phyloP scores from a whole-genome alignment of 2,329 filamentous ascomycete genomes.

The Periglandula ipomoeae region DNA sequence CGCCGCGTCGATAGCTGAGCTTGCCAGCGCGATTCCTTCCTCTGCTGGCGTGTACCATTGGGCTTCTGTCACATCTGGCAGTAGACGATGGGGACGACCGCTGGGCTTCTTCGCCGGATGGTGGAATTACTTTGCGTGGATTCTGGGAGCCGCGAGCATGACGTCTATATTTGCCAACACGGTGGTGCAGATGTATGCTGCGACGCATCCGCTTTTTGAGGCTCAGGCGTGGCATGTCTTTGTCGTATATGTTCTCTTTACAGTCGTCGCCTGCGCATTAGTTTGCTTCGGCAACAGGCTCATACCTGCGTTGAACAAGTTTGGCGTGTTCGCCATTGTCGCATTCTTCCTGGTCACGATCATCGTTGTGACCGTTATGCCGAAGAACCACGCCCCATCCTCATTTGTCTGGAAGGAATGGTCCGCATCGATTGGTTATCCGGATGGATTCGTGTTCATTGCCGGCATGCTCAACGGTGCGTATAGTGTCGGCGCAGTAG shows the following conservation, averaged over 20 bases:
- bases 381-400: constrained; percentile 23
- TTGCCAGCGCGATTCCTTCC: constrained; percentile 53
- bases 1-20: constrained; percentile 49
- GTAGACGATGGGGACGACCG: constrained; percentile 34
- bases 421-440: constrained; percentile 29
- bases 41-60: constrained; percentile 53
- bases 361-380: constrained; percentile 46
- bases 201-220: constrained; percentile 28
- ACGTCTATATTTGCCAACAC: constrained; percentile 31
- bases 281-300: constrained; percentile 47
- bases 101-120: constrained; percentile 37
- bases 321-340: constrained; percentile 41
- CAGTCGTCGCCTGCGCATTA: constrained; percentile 27
- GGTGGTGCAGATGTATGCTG: constrained; percentile 33
- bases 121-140: constrained; percentile 36
- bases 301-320: constrained; percentile 42
- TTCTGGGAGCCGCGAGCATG: constrained; percentile 30
- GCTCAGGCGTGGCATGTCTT: constrained; percentile 34
- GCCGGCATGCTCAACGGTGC: constrained; percentile 51
- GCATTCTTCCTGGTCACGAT: constrained; percentile 46
- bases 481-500: constrained; percentile 57
- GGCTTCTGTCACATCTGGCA: constrained; percentile 48
- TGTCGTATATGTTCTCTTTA: constrained; percentile 29
- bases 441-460: constrained; percentile 31
- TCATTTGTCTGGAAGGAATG: constrained; percentile 32